Percentiles rank a stretch among this genome's conserved stretches.
Conservation (phyloP, 805 yeast genomes). For the Citeromyces nyonsensis region DNA sequence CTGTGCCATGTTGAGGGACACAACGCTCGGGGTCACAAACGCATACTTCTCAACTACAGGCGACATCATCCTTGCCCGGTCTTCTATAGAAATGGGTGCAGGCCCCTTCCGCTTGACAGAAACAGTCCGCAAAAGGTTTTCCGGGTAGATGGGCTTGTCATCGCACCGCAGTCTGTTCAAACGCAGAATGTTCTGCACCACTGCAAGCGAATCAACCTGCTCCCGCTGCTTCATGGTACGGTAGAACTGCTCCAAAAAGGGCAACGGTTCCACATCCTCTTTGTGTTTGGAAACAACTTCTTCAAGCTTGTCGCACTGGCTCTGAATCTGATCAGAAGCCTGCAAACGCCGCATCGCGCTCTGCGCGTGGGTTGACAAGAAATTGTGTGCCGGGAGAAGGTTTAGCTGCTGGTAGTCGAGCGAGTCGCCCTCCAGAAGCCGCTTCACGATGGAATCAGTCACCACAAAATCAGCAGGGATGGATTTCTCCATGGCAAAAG, state of each 20-base stretch:
- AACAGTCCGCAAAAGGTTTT: slow-evolving; percentile 30
- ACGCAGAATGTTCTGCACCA: slow-evolving; percentile 39
- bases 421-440: slow-evolving; percentile 7
- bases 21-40: slow-evolving; percentile 79
- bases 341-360: slow-evolving; percentile 25
- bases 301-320: slow-evolving; percentile 26
- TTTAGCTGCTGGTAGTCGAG: slow-evolving; percentile 47
- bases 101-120: slow-evolving; percentile 14
- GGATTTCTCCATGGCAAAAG: slow-evolving; percentile 60
- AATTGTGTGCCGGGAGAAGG: slow-evolving; percentile 34
- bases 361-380: slow-evolving; percentile 27
- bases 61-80: slow-evolving; percentile 21
- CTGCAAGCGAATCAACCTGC: slow-evolving; percentile 33
- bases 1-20: slow-evolving; percentile 44
- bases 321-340: slow-evolving; percentile 27
- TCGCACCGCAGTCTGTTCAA: slow-evolving; percentile 53
- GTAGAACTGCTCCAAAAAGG: slow-evolving; percentile 38
- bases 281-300: slow-evolving; percentile 12
- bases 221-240: slow-evolving; percentile 35
- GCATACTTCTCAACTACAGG: slow-evolving; percentile 60
- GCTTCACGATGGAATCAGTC: slow-evolving; percentile 22
- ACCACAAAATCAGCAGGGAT: slow-evolving; percentile 33
- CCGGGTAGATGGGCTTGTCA: slow-evolving; percentile 54
- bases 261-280: slow-evolving; percentile 3
- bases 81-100: slow-evolving; percentile 6